Conservation (phyloP, 805 yeast genomes). For the Wickerhamomyces pijperi region DNA sequence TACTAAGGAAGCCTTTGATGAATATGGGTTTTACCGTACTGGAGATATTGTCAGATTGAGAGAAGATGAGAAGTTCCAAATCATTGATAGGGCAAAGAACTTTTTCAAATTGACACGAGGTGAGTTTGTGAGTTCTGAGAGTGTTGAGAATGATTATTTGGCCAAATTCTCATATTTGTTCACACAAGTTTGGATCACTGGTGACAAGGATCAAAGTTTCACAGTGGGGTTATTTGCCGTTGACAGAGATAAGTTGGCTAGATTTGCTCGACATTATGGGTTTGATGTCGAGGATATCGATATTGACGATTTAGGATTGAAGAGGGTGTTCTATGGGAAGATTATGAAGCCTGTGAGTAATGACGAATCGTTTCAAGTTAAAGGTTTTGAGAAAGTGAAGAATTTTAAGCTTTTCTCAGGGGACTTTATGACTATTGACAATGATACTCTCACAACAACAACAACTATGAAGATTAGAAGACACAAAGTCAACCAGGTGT, state of each 20-base stretch:
- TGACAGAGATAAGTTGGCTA: slow-evolving; percentile 25
- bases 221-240: slow-evolving; percentile 47
- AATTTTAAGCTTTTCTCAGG: slow-evolving; percentile 41
- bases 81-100: slow-evolving; percentile 56
- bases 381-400: slow-evolving; percentile 53
- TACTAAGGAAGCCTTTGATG: slow-evolving; percentile 23
- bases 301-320: slow-evolving; percentile 1
- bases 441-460: no score
- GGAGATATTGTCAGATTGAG: slow-evolving; percentile 44
- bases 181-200: slow-evolving; percentile 42
- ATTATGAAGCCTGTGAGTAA: slow-evolving; percentile 1
- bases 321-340: not conserved
- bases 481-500: no score
- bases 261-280: slow-evolving; percentile 3
- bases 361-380: slow-evolving; percentile 23
- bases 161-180: slow-evolving; percentile 27
- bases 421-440: no score
- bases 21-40: slow-evolving; percentile 41
- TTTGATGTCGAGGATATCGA: no score
- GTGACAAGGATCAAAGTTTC: slow-evolving; percentile 38
- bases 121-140: slow-evolving; percentile 57
- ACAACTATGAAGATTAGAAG: no score
- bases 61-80: slow-evolving; percentile 34
- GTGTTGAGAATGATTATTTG: slow-evolving; percentile 45
- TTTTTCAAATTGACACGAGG: slow-evolving; percentile 47